Base-by-base conservation (phyloP, 2,329 filamentous ascomycete genomes). In the Sclerotinia borealis region DNA sequence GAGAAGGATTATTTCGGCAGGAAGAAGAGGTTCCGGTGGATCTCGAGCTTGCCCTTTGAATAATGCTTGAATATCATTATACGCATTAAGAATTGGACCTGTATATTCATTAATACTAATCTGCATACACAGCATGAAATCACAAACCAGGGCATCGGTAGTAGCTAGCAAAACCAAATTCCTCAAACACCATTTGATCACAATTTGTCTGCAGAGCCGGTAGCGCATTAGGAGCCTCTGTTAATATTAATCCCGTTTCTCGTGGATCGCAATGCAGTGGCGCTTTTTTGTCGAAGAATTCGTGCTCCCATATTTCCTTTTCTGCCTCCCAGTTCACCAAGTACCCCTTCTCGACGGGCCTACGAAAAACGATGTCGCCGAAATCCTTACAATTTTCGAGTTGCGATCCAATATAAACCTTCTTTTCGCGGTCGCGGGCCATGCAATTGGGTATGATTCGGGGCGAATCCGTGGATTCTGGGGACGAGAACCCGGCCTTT, bases 121-220 rank as follows among this genome's bases (percentile, higher is more conserved):
- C 31, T 22, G 4, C 25, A 49, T n/a, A 17, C 39, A 59, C n/a
- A 51, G 36, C 17, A 59, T 19, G 17, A 39, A 36, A 60, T 65
- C 36, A 70, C 79, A 64, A 75, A 85, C 90, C 90, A 67, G 90
- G 79, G 63, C 85, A 87, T 65, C 95, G 85, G 68, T 89, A 89
- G 77, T 96, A 96, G 68, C 90, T 89, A 13, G 88, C 85, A 76
- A 99, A 99, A 2, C 91, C 91, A 78, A 95, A 99, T 74, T 98
- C 93, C 74, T 99, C 95, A 79, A 99, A 98, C 1, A 98, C 85
- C 73, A 99, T 92, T 79, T 99, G 93, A 73, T 99, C 95, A 70
- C 91, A 92, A 74, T 97, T 95, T 45, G 88, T 85, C 76, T 97
- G 92, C 67, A 99, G 78, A 15, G 87, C 86, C 0, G 89, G 87